Base-by-base conservation (phyloP, 2,329 filamentous ascomycete species). In the Macrophomina pseudophaseolina region DNA sequence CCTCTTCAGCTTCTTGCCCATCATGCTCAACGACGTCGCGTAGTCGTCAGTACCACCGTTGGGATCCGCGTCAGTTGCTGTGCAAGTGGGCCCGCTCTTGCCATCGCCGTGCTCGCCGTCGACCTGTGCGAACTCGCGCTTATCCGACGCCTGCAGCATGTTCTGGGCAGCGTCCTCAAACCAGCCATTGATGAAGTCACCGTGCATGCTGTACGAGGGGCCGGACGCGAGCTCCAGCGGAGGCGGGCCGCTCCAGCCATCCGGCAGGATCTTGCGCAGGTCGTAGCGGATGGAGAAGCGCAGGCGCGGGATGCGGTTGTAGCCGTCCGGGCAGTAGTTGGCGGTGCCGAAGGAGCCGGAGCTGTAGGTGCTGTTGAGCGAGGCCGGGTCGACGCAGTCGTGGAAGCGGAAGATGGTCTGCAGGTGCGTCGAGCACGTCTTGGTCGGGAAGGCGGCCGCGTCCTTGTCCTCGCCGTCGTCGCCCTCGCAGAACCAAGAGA, bases 111-210 rank as follows among this genome's bases (percentile, higher is more conserved):
- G 69, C 4, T 70, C 70, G 9, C 81, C 81, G 51, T 75, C 68
- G 11, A 82, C 77, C 11, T 70, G 67, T 7, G 67, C 68, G 49
- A 79, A 83, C n/a, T 79, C 67, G 30, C 44, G 42, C 71, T 80
- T 80, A 60, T 72, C 70, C 38, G 65, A 69, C 0, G 75, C 79
- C 0, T 70, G 73, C 12, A 83, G 68, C 80, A 83, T 81, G 65
- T 80, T 80, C 65, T 72, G 51, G 0, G 80, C 80, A 0, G 75
- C 78, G 64, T 82, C 80, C 14, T 71, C 70, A 1, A 78, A 73
- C 82, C 82, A 84, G 16, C 68, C 82, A 46, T 83, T 83, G 72
- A 84, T 81, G 62, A 84, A 83, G 69, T 84, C 82, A 3, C 82
- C 81, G 69, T 84, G 82, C 3, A 73, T 75, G 75, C 79, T 80